phyloP scores from a whole-genome alignment of 169 alveolate species.

The Plasmodium coatneyi region DNA sequence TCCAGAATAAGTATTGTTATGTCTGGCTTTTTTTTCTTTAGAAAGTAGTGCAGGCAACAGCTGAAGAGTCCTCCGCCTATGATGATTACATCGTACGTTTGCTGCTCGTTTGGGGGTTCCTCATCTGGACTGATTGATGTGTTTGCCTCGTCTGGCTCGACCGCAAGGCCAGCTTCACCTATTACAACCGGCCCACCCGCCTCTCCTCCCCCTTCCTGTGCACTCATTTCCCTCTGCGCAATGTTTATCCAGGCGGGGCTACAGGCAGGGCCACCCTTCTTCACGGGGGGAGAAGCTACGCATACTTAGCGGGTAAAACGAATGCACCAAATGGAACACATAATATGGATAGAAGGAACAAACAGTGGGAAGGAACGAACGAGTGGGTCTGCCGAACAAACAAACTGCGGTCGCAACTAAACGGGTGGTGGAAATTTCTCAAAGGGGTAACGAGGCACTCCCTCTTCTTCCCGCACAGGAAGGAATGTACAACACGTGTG shows the following conservation, averaged over 20 bases:
- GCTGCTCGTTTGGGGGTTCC: neutral
- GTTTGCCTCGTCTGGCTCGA: neutral
- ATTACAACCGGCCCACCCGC: neutral
- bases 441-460: neutral
- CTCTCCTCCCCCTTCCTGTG: neutral
- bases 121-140: neutral
- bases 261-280: neutral
- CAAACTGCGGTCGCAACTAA: neutral
- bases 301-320: neutral
- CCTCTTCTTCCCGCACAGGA: neutral
- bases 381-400: neutral
- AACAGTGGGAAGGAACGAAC: neutral
- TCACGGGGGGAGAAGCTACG: neutral
- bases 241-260: neutral
- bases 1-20: conserved; percentile 13
- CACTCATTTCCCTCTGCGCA: neutral
- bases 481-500: neutral
- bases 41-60: conserved; percentile 34
- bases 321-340: neutral
- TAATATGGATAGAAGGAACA: neutral
- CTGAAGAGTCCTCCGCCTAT: conserved; percentile 50
- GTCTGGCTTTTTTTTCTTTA: conserved; percentile 3
- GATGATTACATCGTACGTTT: conserved; percentile 20
- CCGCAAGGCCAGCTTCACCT: neutral
- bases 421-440: neutral